Evolutionary conservation across 331 rosid species (phyloP).

Genomic region (Acacia pycnantha): DNA sequence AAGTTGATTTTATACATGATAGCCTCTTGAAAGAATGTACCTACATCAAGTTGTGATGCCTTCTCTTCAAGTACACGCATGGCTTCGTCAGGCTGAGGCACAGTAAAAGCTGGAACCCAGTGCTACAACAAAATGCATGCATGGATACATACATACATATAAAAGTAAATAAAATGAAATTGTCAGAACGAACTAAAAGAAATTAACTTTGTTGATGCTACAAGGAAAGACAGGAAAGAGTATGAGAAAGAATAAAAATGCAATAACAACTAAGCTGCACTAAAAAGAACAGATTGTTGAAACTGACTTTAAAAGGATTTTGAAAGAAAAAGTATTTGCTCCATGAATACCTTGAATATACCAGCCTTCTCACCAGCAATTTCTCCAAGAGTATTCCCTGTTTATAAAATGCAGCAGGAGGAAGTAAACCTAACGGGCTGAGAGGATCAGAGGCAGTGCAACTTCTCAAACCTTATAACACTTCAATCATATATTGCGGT

Average conservation of each 20-base stretch:
- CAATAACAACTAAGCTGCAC: neutral
- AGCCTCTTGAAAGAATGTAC: constrained; percentile 34
- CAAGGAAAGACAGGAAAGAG: constrained; percentile 13
- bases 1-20: constrained; percentile 21
- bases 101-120: constrained; percentile 76
- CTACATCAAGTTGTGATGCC: constrained; percentile 72
- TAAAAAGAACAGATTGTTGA: constrained; percentile 23
- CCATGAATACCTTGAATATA: constrained; percentile 78
- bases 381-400: constrained; percentile 84
- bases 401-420: constrained; percentile 28
- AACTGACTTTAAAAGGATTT: constrained; percentile 2
- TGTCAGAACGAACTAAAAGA: constrained; percentile 10
- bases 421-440: constrained; percentile 23
- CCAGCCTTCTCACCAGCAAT: constrained; percentile 99
- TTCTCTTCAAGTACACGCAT: constrained; percentile 78
- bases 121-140: constrained; percentile 43
- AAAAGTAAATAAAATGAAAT: constrained; percentile 17
- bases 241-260: neutral
- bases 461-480: constrained; percentile 17
- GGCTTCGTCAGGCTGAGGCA: constrained; percentile 91
- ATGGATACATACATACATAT: neutral
- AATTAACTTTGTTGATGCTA: constrained; percentile 9
- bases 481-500: constrained; percentile 2
- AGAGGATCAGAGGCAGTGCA: constrained; percentile 15
- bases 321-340: constrained; percentile 5